A percentile compares a stretch with the other conserved stretches of the same genome.
Evolutionary conservation across 345 rosid species (phyloP).

Genomic region (Ceriops decandra): DNA sequence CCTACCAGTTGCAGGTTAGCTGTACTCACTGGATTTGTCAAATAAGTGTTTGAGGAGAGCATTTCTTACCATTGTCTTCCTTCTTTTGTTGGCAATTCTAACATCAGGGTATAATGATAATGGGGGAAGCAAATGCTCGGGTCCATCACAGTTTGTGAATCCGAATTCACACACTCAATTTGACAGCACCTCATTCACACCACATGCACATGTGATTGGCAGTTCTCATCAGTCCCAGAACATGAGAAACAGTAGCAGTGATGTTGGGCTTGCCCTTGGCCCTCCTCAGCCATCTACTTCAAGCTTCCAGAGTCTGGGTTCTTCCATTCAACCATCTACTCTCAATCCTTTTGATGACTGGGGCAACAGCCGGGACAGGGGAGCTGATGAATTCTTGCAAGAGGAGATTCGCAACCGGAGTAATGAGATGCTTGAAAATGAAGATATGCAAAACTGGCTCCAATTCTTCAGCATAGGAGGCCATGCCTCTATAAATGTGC

Average conservation of each 20-base stretch:
- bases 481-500: conserved; percentile 38
- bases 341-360: conserved; percentile 79
- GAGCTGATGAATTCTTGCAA: conserved; percentile 61
- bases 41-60: not conserved
- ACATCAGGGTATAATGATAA: conserved; percentile 53
- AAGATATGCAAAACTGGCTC: conserved; percentile 92
- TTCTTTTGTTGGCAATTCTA: conserved; percentile 11
- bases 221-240: conserved; percentile 44
- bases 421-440: conserved; percentile 94
- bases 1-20: conserved; percentile 59
- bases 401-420: conserved; percentile 87
- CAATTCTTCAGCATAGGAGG: conserved; percentile 84
- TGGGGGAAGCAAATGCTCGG: conserved; percentile 42
- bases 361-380: conserved; percentile 62
- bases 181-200: conserved; percentile 35
- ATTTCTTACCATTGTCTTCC: not conserved
- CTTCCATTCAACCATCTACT: conserved; percentile 44
- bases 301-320: conserved; percentile 42
- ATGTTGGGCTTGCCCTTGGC: conserved; percentile 67
- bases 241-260: conserved; percentile 41
- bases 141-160: conserved; percentile 49
- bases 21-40: not conserved
- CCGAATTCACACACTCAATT: conserved; percentile 50
- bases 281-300: conserved; percentile 56
- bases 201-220: conserved; percentile 44